Evolutionary conservation across 2,329 filamentous ascomycete species (phyloP).

Genomic region (Xylaria sp.): DNA sequence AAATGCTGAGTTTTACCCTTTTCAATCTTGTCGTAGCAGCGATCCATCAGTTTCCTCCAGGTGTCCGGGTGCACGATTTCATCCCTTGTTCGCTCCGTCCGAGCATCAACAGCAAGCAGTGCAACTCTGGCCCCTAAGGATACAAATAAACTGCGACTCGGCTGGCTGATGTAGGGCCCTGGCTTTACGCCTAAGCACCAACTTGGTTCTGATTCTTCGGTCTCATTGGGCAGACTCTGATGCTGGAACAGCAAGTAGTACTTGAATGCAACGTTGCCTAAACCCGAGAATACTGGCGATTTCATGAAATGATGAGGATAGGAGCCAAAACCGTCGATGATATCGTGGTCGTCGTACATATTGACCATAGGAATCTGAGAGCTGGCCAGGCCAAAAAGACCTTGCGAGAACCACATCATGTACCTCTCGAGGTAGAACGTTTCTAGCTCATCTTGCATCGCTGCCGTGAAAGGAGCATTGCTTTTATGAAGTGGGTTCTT

Average conservation of each 20-base stretch:
- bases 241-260: slow-evolving; percentile 99
- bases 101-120: slow-evolving; percentile 88
- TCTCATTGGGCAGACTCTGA: slow-evolving; percentile 85
- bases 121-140: slow-evolving; percentile 81
- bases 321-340: slow-evolving; percentile 91
- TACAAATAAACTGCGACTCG: slow-evolving; percentile 87
- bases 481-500: slow-evolving; percentile 85
- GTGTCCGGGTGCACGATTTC: slow-evolving; percentile 84
- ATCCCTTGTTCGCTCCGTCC: slow-evolving; percentile 87
- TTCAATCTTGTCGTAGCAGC: slow-evolving; percentile 82
- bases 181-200: slow-evolving; percentile 85
- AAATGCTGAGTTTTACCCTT: slow-evolving; percentile 90
- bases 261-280: slow-evolving; percentile 94
- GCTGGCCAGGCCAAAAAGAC: slow-evolving; percentile 90
- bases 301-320: slow-evolving; percentile 94
- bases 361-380: slow-evolving; percentile 98
- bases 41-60: slow-evolving; percentile 87
- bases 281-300: slow-evolving; percentile 86
- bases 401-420: slow-evolving; percentile 94
- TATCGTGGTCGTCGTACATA: slow-evolving; percentile 95
- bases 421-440: slow-evolving; percentile 89
- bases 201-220: slow-evolving; percentile 84
- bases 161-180: slow-evolving; percentile 90
- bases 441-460: slow-evolving; percentile 91
- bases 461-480: slow-evolving; percentile 77